phyloP scores from a whole-genome alignment of 192 early-diverging fungal genomes.

The Backusella parvicylindrica region DNA sequence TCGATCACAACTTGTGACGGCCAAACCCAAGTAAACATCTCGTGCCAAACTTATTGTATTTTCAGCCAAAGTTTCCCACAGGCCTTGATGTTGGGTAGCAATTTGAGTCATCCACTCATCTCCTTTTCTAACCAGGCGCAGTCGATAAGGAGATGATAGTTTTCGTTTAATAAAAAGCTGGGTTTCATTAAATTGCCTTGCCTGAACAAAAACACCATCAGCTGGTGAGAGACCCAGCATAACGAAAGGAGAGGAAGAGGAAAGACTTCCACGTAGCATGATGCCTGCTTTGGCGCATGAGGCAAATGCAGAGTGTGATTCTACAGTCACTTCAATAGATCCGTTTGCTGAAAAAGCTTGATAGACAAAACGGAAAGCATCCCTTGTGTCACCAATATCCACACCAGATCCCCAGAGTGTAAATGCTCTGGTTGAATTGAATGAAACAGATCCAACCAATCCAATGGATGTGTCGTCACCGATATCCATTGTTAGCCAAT shows the following conservation, averaged over 20 bases:
- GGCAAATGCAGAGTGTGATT: constrained; percentile 31
- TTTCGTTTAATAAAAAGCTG: constrained; percentile 7
- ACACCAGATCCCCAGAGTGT: constrained; percentile 30
- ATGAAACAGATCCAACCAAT: constrained; percentile 25
- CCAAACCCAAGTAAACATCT: constrained; percentile 24
- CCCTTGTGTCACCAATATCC: neutral
- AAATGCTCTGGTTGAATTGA: constrained; percentile 23
- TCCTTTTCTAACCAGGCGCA: constrained; percentile 15
- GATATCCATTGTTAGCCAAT: constrained; percentile 32
- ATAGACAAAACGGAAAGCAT: constrained; percentile 30
- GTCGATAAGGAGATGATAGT: constrained; percentile 16
- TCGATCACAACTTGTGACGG: constrained; percentile 28
- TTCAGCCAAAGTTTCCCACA: constrained; percentile 9
- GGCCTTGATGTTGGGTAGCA: neutral
- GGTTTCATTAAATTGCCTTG: constrained; percentile 6
- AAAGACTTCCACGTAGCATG: constrained; percentile 24
- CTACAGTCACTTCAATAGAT: constrained; percentile 5
- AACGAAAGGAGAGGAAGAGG: constrained; percentile 16
- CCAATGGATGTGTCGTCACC: constrained; percentile 17
- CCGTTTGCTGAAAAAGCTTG: constrained; percentile 8
- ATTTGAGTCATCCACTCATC: constrained; percentile 9
- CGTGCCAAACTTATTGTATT: constrained; percentile 10
- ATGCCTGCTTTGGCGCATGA: constrained; percentile 30
- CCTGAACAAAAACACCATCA: constrained; percentile 24
- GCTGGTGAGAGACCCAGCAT: constrained; percentile 23